Conservation (phyloP, 1,284 basidiomycete species). For the Tausonia pullulans region DNA sequence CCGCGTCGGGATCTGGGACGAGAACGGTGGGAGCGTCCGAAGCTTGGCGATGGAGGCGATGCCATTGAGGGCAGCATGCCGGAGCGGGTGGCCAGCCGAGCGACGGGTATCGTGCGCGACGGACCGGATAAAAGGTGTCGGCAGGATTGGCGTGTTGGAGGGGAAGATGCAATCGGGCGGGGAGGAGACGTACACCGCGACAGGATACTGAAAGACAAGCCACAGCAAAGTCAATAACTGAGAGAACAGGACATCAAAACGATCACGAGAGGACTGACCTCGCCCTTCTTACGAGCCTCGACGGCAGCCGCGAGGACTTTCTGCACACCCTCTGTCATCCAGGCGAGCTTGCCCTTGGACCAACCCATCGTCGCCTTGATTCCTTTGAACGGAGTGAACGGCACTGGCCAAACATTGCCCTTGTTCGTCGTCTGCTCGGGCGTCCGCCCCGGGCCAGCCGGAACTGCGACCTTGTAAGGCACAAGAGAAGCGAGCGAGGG, state of each 20-base stretch:
- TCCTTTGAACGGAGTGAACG: conserved; percentile 56
- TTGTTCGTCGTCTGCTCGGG: conserved; percentile 54
- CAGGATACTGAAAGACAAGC: conserved; percentile 47
- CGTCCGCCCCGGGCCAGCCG: conserved; percentile 59
- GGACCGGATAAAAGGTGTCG: conserved; percentile 32
- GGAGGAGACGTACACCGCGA: conserved; percentile 59
- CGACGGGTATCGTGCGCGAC: conserved; percentile 54
- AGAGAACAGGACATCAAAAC: background rate
- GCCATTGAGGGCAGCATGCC: conserved; percentile 68
- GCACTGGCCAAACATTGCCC: conserved; percentile 66
- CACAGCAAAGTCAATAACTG: background rate
- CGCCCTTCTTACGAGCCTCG: conserved; percentile 41
- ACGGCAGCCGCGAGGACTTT: conserved; percentile 44
- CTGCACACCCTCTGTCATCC: conserved; percentile 61
- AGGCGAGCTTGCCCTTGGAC: conserved; percentile 51
- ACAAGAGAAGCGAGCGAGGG: conserved; percentile 36
- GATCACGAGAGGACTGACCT: conserved; percentile 39
- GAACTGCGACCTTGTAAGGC: conserved; percentile 54
- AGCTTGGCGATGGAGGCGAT: conserved; percentile 45
- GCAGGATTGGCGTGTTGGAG: conserved; percentile 40
- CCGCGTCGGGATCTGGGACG: conserved; percentile 25
- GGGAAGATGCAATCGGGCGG: conserved; percentile 43
- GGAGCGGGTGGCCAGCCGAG: conserved; percentile 58
- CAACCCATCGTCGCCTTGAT: conserved; percentile 50
- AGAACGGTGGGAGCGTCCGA: conserved; percentile 39